A percentile compares a stretch with the other conserved stretches of the same genome.
phyloP scores from a whole-genome alignment of 169 alveolate genomes.

The Plasmodium relictum region DNA sequence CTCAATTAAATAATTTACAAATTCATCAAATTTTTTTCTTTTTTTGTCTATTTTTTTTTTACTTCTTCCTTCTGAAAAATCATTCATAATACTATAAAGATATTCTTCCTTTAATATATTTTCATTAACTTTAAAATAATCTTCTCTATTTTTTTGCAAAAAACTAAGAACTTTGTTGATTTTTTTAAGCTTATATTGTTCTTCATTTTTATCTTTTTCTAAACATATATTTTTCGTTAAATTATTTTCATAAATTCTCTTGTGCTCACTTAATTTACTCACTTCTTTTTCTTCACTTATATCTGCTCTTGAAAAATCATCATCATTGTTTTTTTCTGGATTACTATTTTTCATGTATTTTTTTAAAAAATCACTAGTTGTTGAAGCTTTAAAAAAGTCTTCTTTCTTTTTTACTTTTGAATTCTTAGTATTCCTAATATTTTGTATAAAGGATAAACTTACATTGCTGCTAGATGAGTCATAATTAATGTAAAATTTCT shows the following conservation, averaged over 20 bases:
- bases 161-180: conserved; percentile 23
- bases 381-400: neutral
- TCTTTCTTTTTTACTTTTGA: neutral
- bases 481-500: conserved; percentile 47
- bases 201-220: conserved; percentile 2
- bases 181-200: conserved; percentile 21
- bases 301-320: neutral
- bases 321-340: neutral
- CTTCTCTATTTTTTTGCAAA: conserved; percentile 13
- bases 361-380: neutral
- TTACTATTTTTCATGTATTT: neutral
- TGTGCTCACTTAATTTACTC: neutral
- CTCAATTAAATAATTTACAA: conserved; percentile 51
- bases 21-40: conserved; percentile 12
- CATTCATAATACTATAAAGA: conserved; percentile 10
- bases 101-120: conserved; percentile 17
- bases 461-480: conserved; percentile 30
- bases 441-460: neutral
- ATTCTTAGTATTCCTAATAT: neutral
- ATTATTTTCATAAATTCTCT: neutral
- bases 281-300: conserved; percentile 5
- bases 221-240: too few relatives aligned
- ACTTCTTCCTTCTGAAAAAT: neutral
- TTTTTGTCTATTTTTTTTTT: neutral
- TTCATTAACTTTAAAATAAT: conserved; percentile 7